A percentile compares a stretch with the other conserved stretches of the same genome.
Conservation (phyloP, 73 alveolate species). For the Paraurostyla sp. region DNA sequence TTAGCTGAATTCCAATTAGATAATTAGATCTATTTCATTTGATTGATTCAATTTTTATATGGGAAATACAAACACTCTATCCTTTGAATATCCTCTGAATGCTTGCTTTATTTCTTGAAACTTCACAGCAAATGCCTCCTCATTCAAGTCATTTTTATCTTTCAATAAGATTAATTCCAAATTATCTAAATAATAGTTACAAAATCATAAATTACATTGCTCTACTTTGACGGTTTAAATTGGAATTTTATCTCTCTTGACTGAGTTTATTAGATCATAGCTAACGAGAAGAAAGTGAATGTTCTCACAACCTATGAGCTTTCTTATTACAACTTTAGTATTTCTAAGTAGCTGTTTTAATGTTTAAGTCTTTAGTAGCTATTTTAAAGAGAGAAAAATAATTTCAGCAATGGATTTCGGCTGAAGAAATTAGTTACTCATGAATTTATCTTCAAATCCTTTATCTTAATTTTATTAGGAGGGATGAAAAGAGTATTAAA, state of each 20-base stretch:
- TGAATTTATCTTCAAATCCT: not conserved
- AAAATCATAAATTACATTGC: not conserved
- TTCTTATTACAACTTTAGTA: not conserved
- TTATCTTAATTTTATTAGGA: no score
- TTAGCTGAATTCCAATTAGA: not conserved
- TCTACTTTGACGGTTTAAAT: not conserved
- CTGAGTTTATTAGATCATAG: not conserved
- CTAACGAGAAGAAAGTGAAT: not conserved
- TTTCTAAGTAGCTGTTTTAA: not conserved
- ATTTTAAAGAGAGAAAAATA: not conserved
- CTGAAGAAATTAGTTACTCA: no score
- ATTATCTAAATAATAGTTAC: not conserved
- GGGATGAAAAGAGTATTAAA: no score
- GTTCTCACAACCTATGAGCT: not conserved
- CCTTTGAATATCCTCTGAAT: not conserved
- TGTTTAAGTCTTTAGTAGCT: not conserved
- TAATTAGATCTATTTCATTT: not conserved
- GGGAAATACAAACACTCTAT: not conserved
- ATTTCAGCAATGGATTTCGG: not conserved
- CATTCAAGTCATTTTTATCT: not conserved
- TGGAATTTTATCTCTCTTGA: not conserved
- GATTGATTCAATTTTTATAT: not conserved
- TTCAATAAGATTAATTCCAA: not conserved
- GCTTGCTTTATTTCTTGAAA: slow-evolving; percentile 6
- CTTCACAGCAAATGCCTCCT: not conserved